Evolutionary conservation across 2,329 filamentous ascomycete genomes (phyloP), one percentile per base, ranked within the genome.

Genomic region (Fulvia fulva): DNA sequence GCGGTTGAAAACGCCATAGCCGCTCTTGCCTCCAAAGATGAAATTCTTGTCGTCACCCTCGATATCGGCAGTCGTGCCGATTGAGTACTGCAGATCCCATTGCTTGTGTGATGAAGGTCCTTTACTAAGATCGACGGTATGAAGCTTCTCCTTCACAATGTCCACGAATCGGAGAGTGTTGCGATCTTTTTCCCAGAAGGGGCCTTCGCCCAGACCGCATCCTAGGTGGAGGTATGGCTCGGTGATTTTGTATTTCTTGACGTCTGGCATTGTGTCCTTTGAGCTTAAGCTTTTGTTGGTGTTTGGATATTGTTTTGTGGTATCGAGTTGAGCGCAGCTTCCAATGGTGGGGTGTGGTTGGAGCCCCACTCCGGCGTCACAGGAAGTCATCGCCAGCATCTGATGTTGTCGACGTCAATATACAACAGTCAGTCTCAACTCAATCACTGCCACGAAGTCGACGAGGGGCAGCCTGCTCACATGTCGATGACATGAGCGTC

Each of bases 11-110:
- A 90, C 79, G n/a, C 90, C 91, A 67, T 90, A 84, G 59, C 91
- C 91, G 71, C 87, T 83, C 78, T 96, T 96, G 71, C 89, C 85
- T 46, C 87, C 91, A 65, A 93, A 83, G 57, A 90, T 78, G 72
- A 96, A 87, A 69, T 86, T 84, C 51, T 88, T 77, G 60, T 87
- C 84, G 63, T 85, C 82, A 64, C 81, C 80, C 60, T 84, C 81
- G 56, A 96, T 90, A 73, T 96, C 88, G 55, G 88, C 88, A 43
- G 92, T 96, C 55, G 70, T 74, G 45, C 82, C 81, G 62, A 87
- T 78, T 26, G 81, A 78, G 62, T 78, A 77, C 49, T 79, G 77
- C 8, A 88, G 87, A 63, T 84, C 79, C 73, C 54, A 77, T 71
- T 63, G 74, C 75, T 70, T 82, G 71, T 69, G 68, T 37, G 88